phyloP scores from a whole-genome alignment of 2,329 filamentous ascomycete genomes.

The Colletotrichum shisoi region DNA sequence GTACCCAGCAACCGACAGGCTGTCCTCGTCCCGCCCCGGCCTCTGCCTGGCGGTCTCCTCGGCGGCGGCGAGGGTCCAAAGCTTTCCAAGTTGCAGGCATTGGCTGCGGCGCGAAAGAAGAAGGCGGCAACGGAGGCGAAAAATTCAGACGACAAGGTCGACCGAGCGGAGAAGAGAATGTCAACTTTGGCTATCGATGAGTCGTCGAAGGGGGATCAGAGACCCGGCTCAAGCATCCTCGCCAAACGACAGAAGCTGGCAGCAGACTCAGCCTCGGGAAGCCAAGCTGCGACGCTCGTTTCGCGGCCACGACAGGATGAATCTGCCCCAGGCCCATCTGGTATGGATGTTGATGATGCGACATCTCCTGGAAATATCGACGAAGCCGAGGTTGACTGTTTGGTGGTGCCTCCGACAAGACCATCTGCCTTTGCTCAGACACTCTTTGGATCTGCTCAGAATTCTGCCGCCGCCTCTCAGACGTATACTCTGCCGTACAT shows the following conservation, averaged over 20 bases:
- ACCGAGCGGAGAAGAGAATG: conserved; percentile 45
- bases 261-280: conserved; percentile 35
- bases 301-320: not conserved
- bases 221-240: conserved; percentile 38
- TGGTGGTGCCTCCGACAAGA: conserved; percentile 40
- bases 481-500: conserved; percentile 60
- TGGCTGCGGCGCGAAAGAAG: conserved; percentile 86
- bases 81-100: conserved; percentile 87
- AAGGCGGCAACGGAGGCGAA: conserved; percentile 72
- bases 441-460: conserved; percentile 56
- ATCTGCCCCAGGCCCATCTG: not conserved
- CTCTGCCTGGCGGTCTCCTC: conserved; percentile 71
- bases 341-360: conserved; percentile 30
- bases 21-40: conserved; percentile 65
- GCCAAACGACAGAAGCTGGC: conserved; percentile 41
- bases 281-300: conserved; percentile 8
- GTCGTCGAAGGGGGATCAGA: conserved; percentile 39
- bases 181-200: conserved; percentile 41
- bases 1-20: conserved; percentile 72
- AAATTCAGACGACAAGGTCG: conserved; percentile 43
- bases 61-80: conserved; percentile 77
- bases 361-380: not conserved
- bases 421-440: conserved; percentile 67
- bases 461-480: conserved; percentile 42
- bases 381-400: conserved; percentile 22